phyloP scores from a whole-genome alignment of 805 yeast genomes.

The Yarrowia keelungensis region DNA sequence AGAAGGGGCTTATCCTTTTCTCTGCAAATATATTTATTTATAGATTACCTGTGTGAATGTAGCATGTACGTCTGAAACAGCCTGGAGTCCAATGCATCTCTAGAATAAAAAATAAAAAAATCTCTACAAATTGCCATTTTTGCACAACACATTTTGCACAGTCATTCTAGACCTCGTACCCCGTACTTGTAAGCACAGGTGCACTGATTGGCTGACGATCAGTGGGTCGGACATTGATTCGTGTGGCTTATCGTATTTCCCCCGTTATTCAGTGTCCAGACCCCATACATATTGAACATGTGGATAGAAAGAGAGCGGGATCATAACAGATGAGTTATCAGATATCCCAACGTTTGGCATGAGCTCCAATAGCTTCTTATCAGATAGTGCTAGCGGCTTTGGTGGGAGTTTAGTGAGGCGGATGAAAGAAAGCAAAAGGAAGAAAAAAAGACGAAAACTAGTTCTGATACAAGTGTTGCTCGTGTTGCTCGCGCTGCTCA shows the following conservation, averaged over 20 bases:
- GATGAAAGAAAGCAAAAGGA: no score
- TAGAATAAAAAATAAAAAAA: no score
- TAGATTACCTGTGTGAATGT: not conserved
- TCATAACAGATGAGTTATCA: slow-evolving; percentile 1
- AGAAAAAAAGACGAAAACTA: no score
- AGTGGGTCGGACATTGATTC: not conserved
- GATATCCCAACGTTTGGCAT: not conserved
- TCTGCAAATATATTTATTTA: slow-evolving; percentile 16
- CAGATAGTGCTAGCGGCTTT: not conserved
- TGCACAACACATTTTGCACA: no score
- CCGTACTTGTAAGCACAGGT: no score
- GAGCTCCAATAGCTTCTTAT: not conserved
- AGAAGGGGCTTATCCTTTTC: no score
- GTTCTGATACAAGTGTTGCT: no score
- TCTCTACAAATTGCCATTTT: no score
- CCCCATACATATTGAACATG: not conserved
- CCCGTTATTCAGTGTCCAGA: not conserved
- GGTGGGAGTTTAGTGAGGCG: no score
- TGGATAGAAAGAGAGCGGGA: not conserved
- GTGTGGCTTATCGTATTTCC: slow-evolving; percentile 4
- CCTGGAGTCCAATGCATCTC: no score
- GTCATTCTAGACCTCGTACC: no score
- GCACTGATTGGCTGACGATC: slow-evolving; percentile 1
- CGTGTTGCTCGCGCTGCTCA: no score
- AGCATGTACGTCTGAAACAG: not conserved